These are phyloP conservation scores for Tetrapisispora nanseiensis DNA, from an alignment of 805 yeast genomes.

Conservation along the genomic window DNA sequence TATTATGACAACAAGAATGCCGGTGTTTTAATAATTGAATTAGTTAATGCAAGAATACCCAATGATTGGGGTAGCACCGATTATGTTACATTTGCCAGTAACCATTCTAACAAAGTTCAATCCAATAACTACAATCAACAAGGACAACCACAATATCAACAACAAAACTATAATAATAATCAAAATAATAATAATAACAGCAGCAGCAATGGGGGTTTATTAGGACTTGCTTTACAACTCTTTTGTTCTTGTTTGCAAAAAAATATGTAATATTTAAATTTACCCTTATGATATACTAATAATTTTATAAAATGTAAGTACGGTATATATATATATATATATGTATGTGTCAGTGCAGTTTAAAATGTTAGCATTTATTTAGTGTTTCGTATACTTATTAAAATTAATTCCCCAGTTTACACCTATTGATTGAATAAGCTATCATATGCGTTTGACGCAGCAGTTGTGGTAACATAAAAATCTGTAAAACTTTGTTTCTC, in stretches of 20 bases:
- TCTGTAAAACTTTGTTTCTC: not conserved
- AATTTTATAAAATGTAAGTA: not conserved
- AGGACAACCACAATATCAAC: constrained; percentile 22
- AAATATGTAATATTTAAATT: constrained; percentile 4
- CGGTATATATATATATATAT: not conserved
- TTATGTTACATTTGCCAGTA: constrained; percentile 1
- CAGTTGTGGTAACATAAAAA: constrained; percentile 1
- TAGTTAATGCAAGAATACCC: constrained; percentile 41
- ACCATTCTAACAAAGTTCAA: constrained; percentile 1
- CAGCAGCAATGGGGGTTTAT: constrained; percentile 13
- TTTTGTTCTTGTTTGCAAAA: constrained; percentile 31
- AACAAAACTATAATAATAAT: constrained; percentile 12
- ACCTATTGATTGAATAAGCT: constrained; percentile 14
- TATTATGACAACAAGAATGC: constrained; percentile 60
- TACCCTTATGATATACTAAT: not conserved
- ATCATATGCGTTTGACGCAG: constrained; percentile 14
- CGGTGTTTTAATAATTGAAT: constrained; percentile 71
- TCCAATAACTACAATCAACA: constrained; percentile 8
- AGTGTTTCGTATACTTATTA: no score
- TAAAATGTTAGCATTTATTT: not conserved
- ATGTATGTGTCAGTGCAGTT: not conserved
- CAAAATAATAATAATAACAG: constrained; percentile 5
- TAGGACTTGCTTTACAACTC: constrained; percentile 23
- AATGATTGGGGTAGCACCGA: constrained; percentile 22
- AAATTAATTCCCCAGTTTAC: no score